Evolutionary conservation across 495 filamentous ascomycete genomes (phyloP).

Genomic region (Xylaria grammica): DNA sequence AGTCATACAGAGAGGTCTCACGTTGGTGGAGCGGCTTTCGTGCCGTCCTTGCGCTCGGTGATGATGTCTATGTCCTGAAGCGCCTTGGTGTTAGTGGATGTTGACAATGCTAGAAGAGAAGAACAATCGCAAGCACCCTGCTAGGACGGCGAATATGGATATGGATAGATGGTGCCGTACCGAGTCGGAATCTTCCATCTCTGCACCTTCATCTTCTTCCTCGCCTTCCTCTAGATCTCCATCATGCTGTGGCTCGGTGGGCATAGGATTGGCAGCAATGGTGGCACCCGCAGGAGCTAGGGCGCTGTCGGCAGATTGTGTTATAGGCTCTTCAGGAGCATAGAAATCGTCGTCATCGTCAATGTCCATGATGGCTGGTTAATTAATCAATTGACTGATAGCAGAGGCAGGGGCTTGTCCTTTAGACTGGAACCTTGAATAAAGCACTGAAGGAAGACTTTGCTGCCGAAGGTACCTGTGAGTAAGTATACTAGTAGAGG

Average conservation of each 20-base stretch:
- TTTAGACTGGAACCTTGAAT: no score
- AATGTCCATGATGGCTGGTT: slow-evolving; percentile 62
- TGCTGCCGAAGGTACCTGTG: no score
- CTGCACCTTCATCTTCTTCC: slow-evolving; percentile 71
- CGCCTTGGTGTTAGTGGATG: slow-evolving; percentile 26
- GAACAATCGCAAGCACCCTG: no score
- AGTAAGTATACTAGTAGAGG: no score
- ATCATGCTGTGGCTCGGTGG: slow-evolving; percentile 28
- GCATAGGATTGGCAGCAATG: slow-evolving; percentile 21
- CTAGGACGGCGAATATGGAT: not conserved
- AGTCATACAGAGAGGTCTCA: slow-evolving; percentile 42
- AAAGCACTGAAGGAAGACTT: no score
- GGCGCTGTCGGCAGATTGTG: slow-evolving; percentile 30
- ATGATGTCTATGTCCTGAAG: slow-evolving; percentile 92
- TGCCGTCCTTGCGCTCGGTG: slow-evolving; percentile 80
- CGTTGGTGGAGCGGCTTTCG: slow-evolving; percentile 71
- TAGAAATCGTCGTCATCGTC: slow-evolving; percentile 78
- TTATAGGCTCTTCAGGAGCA: slow-evolving; percentile 53
- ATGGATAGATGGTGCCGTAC: slow-evolving; percentile 22
- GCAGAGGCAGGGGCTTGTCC: no score
- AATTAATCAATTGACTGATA: not conserved
- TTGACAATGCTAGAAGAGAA: no score
- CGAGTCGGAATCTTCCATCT: slow-evolving; percentile 74
- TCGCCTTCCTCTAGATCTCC: slow-evolving; percentile 64
- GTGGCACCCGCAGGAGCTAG: slow-evolving; percentile 7